Conservation (phyloP, 495 filamentous ascomycete genomes). For the Chaetomidium leptoderma region DNA sequence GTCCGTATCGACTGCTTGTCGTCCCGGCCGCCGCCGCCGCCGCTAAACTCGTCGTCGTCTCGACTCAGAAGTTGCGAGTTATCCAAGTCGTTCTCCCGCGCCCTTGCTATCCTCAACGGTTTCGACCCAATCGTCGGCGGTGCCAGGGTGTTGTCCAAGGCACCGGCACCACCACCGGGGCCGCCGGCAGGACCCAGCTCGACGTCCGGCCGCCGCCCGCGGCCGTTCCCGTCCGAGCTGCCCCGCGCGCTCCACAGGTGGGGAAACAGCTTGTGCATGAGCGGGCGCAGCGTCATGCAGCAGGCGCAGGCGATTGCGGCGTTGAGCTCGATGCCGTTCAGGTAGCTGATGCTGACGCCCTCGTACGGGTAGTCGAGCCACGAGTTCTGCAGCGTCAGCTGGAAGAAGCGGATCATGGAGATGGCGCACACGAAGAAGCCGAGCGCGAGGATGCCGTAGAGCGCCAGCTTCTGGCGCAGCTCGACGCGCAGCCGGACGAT, state of each 20-base stretch:
- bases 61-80: too few relatives aligned
- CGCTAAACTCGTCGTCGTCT: too few relatives aligned
- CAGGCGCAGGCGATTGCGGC: constrained; percentile 37
- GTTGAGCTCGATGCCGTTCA: constrained; percentile 35
- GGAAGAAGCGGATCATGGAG: too few relatives aligned
- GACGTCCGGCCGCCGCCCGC: too few relatives aligned
- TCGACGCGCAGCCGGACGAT: constrained; percentile 27
- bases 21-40: too few relatives aligned
- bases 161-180: too few relatives aligned
- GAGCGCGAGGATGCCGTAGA: constrained; percentile 22
- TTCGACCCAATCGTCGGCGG: constrained; percentile 19
- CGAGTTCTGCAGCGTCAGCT: constrained; percentile 24
- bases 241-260: constrained; percentile 2
- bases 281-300: constrained; percentile 31
- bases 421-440: constrained; percentile 29
- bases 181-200: too few relatives aligned
- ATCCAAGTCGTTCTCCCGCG: background rate
- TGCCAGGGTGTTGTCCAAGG: too few relatives aligned
- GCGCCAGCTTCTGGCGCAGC: constrained; percentile 20
- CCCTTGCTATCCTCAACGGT: background rate
- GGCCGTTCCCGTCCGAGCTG: background rate
- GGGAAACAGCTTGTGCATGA: constrained; percentile 26
- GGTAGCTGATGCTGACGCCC: constrained; percentile 25
- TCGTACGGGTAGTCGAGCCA: too few relatives aligned
- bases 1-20: too few relatives aligned